Percentiles rank a stretch among this genome's conserved stretches.
phyloP scores from a whole-genome alignment of 305 asterid genomes.

The Stenogyne calaminthoides region DNA sequence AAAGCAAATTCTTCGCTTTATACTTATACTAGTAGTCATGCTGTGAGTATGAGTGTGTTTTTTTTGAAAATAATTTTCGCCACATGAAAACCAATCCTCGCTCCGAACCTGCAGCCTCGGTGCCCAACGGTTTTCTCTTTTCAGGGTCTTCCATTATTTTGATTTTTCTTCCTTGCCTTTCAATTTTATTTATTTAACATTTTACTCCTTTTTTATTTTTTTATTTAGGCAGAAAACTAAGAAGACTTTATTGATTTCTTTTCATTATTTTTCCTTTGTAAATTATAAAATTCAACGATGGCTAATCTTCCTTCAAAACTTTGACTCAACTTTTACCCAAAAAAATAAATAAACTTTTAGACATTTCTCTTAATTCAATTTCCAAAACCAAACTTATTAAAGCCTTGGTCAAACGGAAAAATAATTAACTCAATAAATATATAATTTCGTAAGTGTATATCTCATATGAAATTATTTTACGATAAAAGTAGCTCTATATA shows the following conservation, averaged over 20 bases:
- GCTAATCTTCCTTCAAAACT: conserved; percentile 4
- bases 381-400: neutral
- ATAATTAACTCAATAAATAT: neutral
- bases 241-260: neutral
- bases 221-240: neutral
- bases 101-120: conserved; percentile 60
- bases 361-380: neutral
- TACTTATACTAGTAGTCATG: conserved; percentile 38
- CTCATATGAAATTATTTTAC: neutral
- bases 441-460: neutral
- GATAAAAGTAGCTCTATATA: no score
- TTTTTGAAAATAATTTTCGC: conserved; percentile 46
- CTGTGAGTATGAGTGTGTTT: conserved; percentile 31
- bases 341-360: neutral
- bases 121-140: conserved; percentile 21
- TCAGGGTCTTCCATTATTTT: conserved; percentile 7
- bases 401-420: neutral
- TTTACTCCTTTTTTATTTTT: neutral
- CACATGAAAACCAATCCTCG: conserved; percentile 50
- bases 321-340: conserved; percentile 1
- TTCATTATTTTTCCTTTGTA: neutral
- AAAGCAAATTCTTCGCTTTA: conserved; percentile 43
- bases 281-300: neutral
- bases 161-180: conserved; percentile 12
- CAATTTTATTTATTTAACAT: neutral